Evolutionary conservation across 2,329 filamentous ascomycete species (phyloP).

Genomic region (Coccinonectria pachysandricola): DNA sequence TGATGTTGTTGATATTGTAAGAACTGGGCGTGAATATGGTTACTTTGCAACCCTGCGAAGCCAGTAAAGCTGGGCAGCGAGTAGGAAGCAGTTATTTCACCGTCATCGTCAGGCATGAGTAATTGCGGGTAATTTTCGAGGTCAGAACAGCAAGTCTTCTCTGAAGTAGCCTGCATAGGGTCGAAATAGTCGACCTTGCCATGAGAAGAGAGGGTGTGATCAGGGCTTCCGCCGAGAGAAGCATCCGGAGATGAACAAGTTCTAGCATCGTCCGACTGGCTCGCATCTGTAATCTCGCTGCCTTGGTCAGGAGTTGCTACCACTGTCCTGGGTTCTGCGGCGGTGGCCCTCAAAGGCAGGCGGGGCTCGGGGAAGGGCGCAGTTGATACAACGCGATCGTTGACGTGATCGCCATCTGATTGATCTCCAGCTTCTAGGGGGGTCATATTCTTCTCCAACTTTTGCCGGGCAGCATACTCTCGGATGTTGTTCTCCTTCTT

Average conservation of each 20-base stretch:
- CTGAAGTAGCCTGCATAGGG: not conserved
- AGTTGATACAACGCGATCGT: conserved; percentile 30
- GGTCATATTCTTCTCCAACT: conserved; percentile 24
- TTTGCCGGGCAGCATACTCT: conserved; percentile 30
- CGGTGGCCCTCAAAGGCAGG: conserved; percentile 5
- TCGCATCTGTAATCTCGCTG: conserved; percentile 17
- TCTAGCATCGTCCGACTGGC: conserved; percentile 16
- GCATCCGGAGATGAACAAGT: conserved; percentile 12
- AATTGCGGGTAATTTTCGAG: conserved; percentile 16
- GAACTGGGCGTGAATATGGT: conserved; percentile 11
- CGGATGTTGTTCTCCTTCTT: conserved; percentile 51
- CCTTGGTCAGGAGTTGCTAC: conserved; percentile 12
- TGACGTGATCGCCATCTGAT: conserved; percentile 20
- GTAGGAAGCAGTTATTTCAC: conserved; percentile 13
- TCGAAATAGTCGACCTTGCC: conserved; percentile 3
- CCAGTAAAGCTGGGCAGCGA: conserved; percentile 13
- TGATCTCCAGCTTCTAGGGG: conserved; percentile 16
- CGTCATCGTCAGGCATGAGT: conserved; percentile 13
- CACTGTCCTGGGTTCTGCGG: conserved; percentile 3
- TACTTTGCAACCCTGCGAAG: conserved; percentile 7
- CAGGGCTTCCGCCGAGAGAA: conserved; percentile 12
- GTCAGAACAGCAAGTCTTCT: conserved; percentile 1
- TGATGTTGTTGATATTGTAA: conserved; percentile 6
- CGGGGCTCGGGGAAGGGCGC: conserved; percentile 28
- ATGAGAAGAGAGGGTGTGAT: conserved; percentile 8